Evolutionary conservation across 805 yeast species (phyloP).

Genomic region (Ogataea degrootiae): DNA sequence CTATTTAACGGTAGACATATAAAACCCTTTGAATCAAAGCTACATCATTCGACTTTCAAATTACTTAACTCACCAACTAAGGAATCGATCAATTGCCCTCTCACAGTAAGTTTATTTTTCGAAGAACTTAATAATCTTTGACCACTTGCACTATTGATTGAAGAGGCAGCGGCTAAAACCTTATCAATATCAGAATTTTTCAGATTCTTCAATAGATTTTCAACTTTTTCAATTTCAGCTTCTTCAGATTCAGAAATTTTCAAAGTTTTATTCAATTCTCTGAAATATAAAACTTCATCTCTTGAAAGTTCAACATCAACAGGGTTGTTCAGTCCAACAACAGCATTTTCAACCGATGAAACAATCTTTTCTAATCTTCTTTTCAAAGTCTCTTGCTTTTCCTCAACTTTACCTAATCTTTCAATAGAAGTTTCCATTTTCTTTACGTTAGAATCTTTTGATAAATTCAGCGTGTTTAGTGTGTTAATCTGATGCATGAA

Average conservation of each 20-base stretch:
- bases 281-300: constrained; percentile 22
- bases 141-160: constrained; percentile 2
- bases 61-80: constrained; percentile 6
- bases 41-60: constrained; percentile 2
- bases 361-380: constrained; percentile 13
- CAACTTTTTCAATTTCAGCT: constrained; percentile 10
- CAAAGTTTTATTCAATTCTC: constrained; percentile 20
- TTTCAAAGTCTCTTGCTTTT: constrained; percentile 26
- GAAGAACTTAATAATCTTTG: constrained; percentile 8
- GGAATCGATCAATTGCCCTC: constrained; percentile 8
- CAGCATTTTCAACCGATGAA: constrained; percentile 5
- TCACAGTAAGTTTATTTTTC: constrained; percentile 16
- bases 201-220: constrained; percentile 9
- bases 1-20: not conserved
- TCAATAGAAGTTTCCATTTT: constrained; percentile 15
- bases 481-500: constrained; percentile 23
- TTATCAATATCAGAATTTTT: constrained; percentile 15
- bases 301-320: constrained; percentile 18
- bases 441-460: constrained; percentile 10
- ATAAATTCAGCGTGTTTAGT: constrained; percentile 9
- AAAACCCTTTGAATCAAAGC: not conserved
- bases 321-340: constrained; percentile 2
- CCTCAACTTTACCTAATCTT: constrained; percentile 31
- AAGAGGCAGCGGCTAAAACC: not conserved
- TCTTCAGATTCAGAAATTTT: constrained; percentile 15